Evolutionary conservation across 352 stramenopile species (phyloP).

Genomic region (Phytopythium montanum): DNA sequence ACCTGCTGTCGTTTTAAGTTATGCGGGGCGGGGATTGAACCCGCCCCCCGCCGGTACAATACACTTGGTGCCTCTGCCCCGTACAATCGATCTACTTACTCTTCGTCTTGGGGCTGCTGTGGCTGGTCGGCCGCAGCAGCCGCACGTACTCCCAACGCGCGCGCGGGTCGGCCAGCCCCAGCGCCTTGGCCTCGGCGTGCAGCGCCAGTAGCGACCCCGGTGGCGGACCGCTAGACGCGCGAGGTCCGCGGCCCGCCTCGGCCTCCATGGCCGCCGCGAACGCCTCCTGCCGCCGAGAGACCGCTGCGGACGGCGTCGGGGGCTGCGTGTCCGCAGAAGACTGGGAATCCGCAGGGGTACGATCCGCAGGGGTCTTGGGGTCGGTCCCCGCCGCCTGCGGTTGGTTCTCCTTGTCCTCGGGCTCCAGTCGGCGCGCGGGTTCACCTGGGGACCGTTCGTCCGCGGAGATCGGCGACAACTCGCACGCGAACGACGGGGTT

Average conservation of each 20-base stretch:
- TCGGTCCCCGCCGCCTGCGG: too few species aligned
- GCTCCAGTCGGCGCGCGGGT: background rate
- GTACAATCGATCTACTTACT: too few species aligned
- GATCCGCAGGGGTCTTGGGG: too few species aligned
- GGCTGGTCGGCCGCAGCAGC: slow-evolving; percentile 9
- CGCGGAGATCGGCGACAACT: slow-evolving; percentile 43
- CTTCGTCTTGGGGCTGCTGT: too few species aligned
- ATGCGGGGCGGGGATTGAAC: background rate
- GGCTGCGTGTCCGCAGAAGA: too few species aligned
- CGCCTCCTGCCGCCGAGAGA: slow-evolving; percentile 36
- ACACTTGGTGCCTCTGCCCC: too few species aligned
- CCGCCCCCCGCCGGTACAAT: background rate
- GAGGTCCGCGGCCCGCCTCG: background rate
- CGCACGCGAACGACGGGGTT: slow-evolving; percentile 27
- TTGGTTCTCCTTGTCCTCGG: slow-evolving; percentile 28
- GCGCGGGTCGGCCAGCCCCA: slow-evolving; percentile 26
- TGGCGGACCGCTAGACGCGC: background rate
- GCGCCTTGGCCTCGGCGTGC: slow-evolving; percentile 33
- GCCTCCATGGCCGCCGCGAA: slow-evolving; percentile 20
- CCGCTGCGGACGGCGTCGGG: slow-evolving; percentile 10
- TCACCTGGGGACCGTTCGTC: too few species aligned
- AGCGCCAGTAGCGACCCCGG: slow-evolving; percentile 20
- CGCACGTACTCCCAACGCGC: slow-evolving; percentile 42
- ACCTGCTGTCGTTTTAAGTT: slow-evolving; percentile 1
- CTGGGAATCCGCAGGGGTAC: too few species aligned